Conservation (phyloP, 2,329 filamentous ascomycete genomes). For the Colletotrichum sidae region DNA sequence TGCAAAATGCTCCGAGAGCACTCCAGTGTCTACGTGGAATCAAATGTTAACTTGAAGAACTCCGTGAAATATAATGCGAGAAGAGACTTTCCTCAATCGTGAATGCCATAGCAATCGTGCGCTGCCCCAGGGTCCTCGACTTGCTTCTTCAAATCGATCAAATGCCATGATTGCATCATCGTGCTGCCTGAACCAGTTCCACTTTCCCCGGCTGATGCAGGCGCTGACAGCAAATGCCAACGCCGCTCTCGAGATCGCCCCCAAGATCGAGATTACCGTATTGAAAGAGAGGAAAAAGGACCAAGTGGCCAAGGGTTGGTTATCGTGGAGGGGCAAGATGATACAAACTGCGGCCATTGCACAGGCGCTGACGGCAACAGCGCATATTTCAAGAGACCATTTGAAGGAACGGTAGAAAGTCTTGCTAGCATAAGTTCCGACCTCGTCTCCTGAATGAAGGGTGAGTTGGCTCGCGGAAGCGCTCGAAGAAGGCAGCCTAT, state of each 20-base stretch:
- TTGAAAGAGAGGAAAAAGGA: background rate
- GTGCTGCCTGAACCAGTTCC: conserved; percentile 10
- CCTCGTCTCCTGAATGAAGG: no score
- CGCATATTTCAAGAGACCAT: no score
- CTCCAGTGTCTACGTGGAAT: background rate
- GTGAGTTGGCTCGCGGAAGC: no score
- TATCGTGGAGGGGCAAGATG: background rate
- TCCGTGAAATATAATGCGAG: background rate
- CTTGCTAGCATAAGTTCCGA: no score
- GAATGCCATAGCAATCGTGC: background rate
- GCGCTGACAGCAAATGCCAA: conserved; percentile 11
- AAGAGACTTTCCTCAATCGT: background rate
- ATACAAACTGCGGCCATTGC: no score
- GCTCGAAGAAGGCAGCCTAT: no score
- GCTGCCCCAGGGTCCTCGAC: conserved; percentile 16
- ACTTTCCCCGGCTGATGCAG: conserved; percentile 17
- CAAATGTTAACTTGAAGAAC: background rate
- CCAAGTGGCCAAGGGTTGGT: background rate
- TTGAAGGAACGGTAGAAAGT: no score
- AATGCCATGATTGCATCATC: background rate
- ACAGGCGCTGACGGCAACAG: no score
- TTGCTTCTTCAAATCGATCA: conserved; percentile 15
- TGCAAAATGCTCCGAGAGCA: background rate
- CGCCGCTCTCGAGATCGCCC: background rate
- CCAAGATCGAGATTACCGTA: conserved; percentile 7